Percentiles rank a stretch among this genome's conserved stretches.
Conservation (phyloP, 768 basidiomycete species). For the Boletus eberwhitei region DNA sequence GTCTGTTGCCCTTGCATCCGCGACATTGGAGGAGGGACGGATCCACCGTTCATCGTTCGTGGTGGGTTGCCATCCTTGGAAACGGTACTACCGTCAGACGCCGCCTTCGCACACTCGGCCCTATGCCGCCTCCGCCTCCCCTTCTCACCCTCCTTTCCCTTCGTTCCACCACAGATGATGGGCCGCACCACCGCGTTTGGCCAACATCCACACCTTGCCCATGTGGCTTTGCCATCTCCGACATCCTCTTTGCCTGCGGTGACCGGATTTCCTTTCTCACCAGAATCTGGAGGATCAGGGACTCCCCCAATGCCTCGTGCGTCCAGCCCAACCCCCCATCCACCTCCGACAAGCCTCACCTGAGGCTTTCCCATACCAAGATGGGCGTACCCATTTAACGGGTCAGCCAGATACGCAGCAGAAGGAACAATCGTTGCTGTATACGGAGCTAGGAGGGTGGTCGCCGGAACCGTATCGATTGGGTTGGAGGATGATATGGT, state of each 20-base stretch:
- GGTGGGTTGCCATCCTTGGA: not conserved
- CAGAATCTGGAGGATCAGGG: conserved; percentile 21
- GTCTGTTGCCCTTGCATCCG: conserved; percentile 9
- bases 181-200: conserved; percentile 47
- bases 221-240: conserved; percentile 45
- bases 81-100: not conserved
- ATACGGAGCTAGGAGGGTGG: conserved; percentile 60
- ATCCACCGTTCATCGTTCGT: conserved; percentile 9
- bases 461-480: conserved; percentile 49
- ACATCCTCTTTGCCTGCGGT: conserved; percentile 37
- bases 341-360: conserved; percentile 76
- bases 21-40: conserved; percentile 6
- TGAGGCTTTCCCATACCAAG: conserved; percentile 81
- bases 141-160: conserved; percentile 14
- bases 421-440: conserved; percentile 63
- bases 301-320: conserved; percentile 63
- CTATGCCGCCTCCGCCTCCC: conserved; percentile 18
- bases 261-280: not conserved
- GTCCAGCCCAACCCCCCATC: conserved; percentile 77
- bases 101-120: conserved; percentile 13
- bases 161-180: conserved; percentile 34
- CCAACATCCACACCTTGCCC: conserved; percentile 51
- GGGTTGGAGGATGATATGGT: conserved; percentile 45
- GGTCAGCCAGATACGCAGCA: conserved; percentile 67
- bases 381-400: conserved; percentile 83